A percentile compares a stretch with the other conserved stretches of the same genome.
phyloP scores from a whole-genome alignment of 108 stramenopile species.

The Halocafeteria seosinensis region DNA sequence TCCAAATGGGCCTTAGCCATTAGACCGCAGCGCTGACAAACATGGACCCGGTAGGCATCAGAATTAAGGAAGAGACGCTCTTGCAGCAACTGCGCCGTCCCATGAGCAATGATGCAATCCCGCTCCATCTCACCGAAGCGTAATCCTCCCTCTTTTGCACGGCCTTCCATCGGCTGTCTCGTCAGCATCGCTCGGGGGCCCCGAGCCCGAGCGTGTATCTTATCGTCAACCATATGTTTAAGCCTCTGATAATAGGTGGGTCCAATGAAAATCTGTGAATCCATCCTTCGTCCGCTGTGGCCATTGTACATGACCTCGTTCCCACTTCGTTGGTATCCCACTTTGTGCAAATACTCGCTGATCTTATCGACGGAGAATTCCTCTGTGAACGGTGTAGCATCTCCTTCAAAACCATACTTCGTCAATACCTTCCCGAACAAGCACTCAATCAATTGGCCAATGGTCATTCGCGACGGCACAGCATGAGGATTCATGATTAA shows the following conservation, averaged over 20 bases:
- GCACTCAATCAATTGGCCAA: conserved; percentile 95
- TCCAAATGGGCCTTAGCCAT: conserved; percentile 78
- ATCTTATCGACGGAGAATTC: conserved; percentile 72
- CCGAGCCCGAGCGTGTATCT: conserved; percentile 89
- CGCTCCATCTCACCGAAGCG: conserved; percentile 99
- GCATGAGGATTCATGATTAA: conserved; percentile 99
- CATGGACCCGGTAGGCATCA: conserved; percentile 87
- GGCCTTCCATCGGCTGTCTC: conserved; percentile 92
- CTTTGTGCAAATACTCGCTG: conserved; percentile 65
- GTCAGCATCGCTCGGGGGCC: conserved; percentile 94
- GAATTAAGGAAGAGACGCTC: conserved; percentile 93
- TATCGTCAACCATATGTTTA: conserved; percentile 99
- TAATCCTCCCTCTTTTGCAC: conserved; percentile 86
- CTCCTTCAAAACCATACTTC: conserved; percentile 82
- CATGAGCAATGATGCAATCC: conserved; percentile 95
- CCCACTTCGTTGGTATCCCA: conserved; percentile 90
- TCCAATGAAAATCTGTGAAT: conserved; percentile 90
- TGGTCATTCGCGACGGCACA: conserved; percentile 98
- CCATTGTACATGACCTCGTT: conserved; percentile 95
- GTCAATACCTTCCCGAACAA: conserved; percentile 84
- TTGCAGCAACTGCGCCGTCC: conserved; percentile 87
- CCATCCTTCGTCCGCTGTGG: conserved; percentile 79
- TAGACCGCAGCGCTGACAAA: conserved; percentile 85
- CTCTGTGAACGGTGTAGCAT: conserved; percentile 94
- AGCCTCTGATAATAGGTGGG: conserved; percentile 98